Conservation (phyloP, 805 yeast species). For the Candida anglica region DNA sequence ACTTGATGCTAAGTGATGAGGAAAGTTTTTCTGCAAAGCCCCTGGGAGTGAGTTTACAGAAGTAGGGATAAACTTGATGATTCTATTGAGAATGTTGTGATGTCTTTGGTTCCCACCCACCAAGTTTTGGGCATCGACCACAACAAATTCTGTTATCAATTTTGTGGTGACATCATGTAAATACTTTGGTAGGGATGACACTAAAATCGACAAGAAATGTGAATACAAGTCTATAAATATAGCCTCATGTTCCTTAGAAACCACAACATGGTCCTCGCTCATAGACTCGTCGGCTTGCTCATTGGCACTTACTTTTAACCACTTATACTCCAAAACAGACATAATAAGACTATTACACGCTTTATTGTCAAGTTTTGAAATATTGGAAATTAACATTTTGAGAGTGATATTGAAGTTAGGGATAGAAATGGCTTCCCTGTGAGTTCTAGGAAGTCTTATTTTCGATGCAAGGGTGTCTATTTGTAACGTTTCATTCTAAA, state of each 20-base stretch:
- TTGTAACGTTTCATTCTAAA: conserved; percentile 45
- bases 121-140: conserved; percentile 9
- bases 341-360: conserved; percentile 50
- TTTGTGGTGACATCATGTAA: conserved; percentile 75
- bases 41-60: conserved; percentile 62
- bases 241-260: not conserved
- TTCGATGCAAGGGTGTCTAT: conserved; percentile 59
- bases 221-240: conserved; percentile 52
- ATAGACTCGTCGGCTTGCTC: conserved; percentile 10
- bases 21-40: conserved; percentile 59
- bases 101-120: conserved; percentile 29
- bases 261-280: not conserved
- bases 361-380: conserved; percentile 62
- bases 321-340: conserved; percentile 59
- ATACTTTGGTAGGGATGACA: conserved; percentile 87
- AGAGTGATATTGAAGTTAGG: conserved; percentile 54
- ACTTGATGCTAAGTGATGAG: conserved; percentile 67
- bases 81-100: conserved; percentile 62
- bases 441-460: conserved; percentile 47
- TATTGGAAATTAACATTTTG: conserved; percentile 55
- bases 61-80: conserved; percentile 77
- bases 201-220: conserved; percentile 71
- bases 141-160: conserved; percentile 58
- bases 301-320: conserved; percentile 45
- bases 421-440: conserved; percentile 51